A percentile compares a stretch with the other conserved stretches of the same genome.
phyloP scores from a whole-genome alignment of 306 rosid species.

The barrel medic (Medicago truncatula) region MtrunA17r5.0-ANR NC_053043.1:20178001-20178500 shows the following conservation, averaged over 20 bases:
- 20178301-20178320: conserved; percentile 81
- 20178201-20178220: conserved; percentile 51
- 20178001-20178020: conserved; percentile 73
- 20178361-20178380: conserved; percentile 75
- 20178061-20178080: conserved; percentile 70
- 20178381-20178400: conserved; percentile 95
- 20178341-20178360: conserved; percentile 46
- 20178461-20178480: conserved; percentile 88
- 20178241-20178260: conserved; percentile 53
- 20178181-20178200: conserved; percentile 41
- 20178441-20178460: conserved; percentile 67
- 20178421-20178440: conserved; percentile 92
- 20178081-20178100: conserved; percentile 66
- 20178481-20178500: conserved; percentile 62
- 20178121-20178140: conserved; percentile 62
- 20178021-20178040: conserved; percentile 77
- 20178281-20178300: conserved; percentile 72
- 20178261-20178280: conserved; percentile 74
- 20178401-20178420: conserved; percentile 83
- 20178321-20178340: conserved; percentile 70
- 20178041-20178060: conserved; percentile 58
- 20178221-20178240: conserved; percentile 52
- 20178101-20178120: conserved; percentile 67
- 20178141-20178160: conserved; percentile 61
- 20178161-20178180: conserved; percentile 73